These are phyloP conservation scores for Ogataea wickerhamii DNA, from an alignment of 805 yeast genomes.

Conservation along the genomic window DNA sequence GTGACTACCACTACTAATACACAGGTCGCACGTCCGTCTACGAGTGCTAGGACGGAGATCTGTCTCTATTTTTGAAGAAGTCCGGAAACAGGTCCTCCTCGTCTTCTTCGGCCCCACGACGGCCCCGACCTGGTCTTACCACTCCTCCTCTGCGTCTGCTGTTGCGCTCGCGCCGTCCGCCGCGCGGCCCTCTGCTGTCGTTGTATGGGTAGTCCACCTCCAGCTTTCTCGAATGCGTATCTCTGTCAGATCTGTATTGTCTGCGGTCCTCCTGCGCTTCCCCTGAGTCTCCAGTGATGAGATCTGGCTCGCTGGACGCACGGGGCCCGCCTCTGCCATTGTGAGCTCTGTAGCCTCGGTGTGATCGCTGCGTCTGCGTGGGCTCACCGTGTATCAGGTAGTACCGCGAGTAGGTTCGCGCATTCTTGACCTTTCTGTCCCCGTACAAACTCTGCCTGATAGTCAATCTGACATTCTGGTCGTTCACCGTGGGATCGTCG, in stretches of 20 bases:
- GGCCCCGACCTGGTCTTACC: constrained; percentile 7
- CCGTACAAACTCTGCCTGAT: constrained; percentile 49
- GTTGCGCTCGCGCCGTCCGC: constrained; percentile 13
- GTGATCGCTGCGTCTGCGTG: constrained; percentile 34
- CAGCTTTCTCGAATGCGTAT: constrained; percentile 7
- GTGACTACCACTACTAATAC: too few relatives aligned
- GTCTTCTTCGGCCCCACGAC: constrained; percentile 13
- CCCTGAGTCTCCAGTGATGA: constrained; percentile 30
- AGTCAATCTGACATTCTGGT: constrained; percentile 31
- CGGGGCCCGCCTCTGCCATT: constrained; percentile 7
- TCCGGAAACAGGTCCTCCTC: constrained; percentile 39
- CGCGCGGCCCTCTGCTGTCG: constrained; percentile 4
- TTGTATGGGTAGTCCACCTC: constrained; percentile 30
- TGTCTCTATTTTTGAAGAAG: constrained; percentile 23
- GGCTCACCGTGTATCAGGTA: constrained; percentile 74
- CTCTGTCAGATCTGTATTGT: neutral
- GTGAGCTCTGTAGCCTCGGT: constrained; percentile 10
- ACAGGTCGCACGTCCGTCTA: too few relatives aligned
- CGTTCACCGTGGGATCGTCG: constrained; percentile 15
- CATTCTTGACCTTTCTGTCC: constrained; percentile 56
- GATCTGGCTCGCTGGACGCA: constrained; percentile 22
- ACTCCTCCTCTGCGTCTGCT: constrained; percentile 14
- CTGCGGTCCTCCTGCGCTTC: constrained; percentile 2
- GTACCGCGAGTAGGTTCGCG: constrained; percentile 57
- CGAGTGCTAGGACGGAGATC: constrained; percentile 28